Evolutionary conservation across 2,329 filamentous ascomycete genomes (phyloP), one percentile per base, ranked within the genome.

Genomic region (Madurella fahalii): DNA sequence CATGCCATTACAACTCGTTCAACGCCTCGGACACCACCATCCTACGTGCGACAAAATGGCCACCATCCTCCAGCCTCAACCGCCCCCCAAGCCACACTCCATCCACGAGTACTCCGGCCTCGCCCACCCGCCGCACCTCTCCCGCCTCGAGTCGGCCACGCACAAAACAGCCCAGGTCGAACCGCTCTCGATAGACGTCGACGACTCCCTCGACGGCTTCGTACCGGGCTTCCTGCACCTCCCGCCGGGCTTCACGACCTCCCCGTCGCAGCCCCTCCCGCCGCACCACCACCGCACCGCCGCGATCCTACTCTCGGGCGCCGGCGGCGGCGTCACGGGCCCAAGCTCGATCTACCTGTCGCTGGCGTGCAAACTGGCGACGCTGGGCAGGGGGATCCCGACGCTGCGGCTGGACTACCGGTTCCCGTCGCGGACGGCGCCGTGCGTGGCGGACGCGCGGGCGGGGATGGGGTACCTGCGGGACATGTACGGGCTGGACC

Each of bases 331-430:
- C 20, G 47, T 57, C 20, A 37, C 55, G 5, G 55, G 55, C 20
- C 73, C 74, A 2, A 68, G 65, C 5, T 69, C 67, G 56, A 71
- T 70, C 15, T 75, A 75, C 58, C 66, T 74, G 5, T 69, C 68
- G 0, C 65, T 74, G 1, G 72, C 15, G 67, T 72, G 53, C 52
- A 76, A 76, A 59, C 61, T 76, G 12, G 68, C 71, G 18, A 65
- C 62, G 20, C 53, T 75, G 5, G 69, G 67, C 30, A 45, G 45
- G 11, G 57, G 57, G 0, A 66, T 76, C 52, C 72, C 71, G 1
- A 66, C 64, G n/a, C 59, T 75, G 39, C 66, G 72, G 5, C 67
- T 76, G 9, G 72, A 75, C 58, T 75, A 74, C 58, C 67, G 58
- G 12, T 53, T 49, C 49, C 52, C 58, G 1, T 47, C 53, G 20